Percentiles rank a stretch among this genome's conserved stretches.
phyloP scores from a whole-genome alignment of 768 basidiomycete species.

The Glaciozyma antarctica region DNA sequence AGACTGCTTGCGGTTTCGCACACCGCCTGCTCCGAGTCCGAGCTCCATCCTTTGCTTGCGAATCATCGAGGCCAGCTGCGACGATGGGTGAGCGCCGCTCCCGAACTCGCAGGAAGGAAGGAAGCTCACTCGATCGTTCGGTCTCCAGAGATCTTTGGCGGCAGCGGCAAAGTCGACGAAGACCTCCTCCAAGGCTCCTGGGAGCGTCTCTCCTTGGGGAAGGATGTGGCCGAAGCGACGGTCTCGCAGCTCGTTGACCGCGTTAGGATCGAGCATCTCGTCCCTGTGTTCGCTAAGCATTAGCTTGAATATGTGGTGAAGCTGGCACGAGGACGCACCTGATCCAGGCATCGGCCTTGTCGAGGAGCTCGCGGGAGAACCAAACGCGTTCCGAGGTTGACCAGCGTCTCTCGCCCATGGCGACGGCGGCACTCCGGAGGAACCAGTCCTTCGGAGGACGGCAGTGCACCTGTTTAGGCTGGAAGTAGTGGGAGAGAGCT shows the following conservation, averaged over 20 bases:
- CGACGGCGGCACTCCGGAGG: not conserved
- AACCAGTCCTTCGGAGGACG: conserved; percentile 26
- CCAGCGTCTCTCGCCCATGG: conserved; percentile 17
- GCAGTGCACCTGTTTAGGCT: conserved; percentile 25
- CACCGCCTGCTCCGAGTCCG: conserved; percentile 20
- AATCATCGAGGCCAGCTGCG: conserved; percentile 15
- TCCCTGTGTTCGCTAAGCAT: too few relatives aligned
- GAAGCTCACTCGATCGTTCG: conserved; percentile 19
- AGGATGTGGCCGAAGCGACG: conserved; percentile 6
- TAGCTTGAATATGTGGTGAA: too few relatives aligned
- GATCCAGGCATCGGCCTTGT: conserved; percentile 19
- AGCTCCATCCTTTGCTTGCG: conserved; percentile 27
- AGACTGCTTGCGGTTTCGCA: conserved; percentile 27
- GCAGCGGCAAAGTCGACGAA: conserved; percentile 15
- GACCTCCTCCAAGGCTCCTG: conserved; percentile 16
- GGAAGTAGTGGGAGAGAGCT: conserved; percentile 20
- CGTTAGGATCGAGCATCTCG: conserved; percentile 24
- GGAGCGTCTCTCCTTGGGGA: conserved; percentile 24
- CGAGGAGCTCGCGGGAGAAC: conserved; percentile 5
- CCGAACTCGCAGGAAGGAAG: not conserved
- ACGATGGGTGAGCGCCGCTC: not conserved
- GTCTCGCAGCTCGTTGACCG: conserved; percentile 3
- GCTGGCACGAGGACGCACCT: not conserved
- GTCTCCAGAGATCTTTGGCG: conserved; percentile 26
- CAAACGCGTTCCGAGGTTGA: conserved; percentile 20